Percentiles rank a stretch among this genome's conserved stretches.
Evolutionary conservation across 352 stramenopile species (phyloP).

Genomic region (Phytophthora cajani): DNA sequence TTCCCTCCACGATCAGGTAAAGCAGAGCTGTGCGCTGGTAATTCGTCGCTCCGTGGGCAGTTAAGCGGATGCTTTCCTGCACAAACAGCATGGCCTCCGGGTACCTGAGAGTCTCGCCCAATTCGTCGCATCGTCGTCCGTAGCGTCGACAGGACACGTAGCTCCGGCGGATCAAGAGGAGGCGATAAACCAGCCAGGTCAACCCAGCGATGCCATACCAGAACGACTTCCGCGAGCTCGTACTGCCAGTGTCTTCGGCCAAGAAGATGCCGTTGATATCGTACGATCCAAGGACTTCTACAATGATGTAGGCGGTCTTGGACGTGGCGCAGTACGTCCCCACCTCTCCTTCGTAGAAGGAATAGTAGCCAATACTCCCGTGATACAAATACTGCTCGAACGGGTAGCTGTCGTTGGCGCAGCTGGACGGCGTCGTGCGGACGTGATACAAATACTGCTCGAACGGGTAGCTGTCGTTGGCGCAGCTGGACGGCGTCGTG

Average conservation of each 20-base stretch:
- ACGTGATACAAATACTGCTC: constrained; percentile 39
- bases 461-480: constrained; percentile 20
- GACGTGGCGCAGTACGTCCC: constrained; percentile 28
- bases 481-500: constrained; percentile 16
- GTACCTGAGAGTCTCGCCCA: constrained; percentile 2
- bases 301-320: constrained; percentile 14
- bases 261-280: constrained; percentile 24
- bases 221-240: constrained; percentile 1
- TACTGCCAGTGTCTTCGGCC: constrained; percentile 12
- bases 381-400: constrained; percentile 39
- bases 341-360: constrained; percentile 22
- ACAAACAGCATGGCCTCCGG: constrained; percentile 23
- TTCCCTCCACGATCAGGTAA: constrained; percentile 27
- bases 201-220: constrained; percentile 12
- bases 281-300: constrained; percentile 16
- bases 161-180: constrained; percentile 11
- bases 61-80: constrained; percentile 10
- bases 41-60: constrained; percentile 6
- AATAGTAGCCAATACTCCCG: constrained; percentile 34
- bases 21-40: constrained; percentile 18
- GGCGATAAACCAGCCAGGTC: constrained; percentile 9
- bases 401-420: constrained; percentile 17
- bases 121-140: constrained; percentile 12
- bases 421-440: constrained; percentile 12
- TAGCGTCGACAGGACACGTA: constrained; percentile 10